Evolutionary conservation across 495 filamentous ascomycete species (phyloP).

Genomic region (Evansstolkia leycettana): DNA sequence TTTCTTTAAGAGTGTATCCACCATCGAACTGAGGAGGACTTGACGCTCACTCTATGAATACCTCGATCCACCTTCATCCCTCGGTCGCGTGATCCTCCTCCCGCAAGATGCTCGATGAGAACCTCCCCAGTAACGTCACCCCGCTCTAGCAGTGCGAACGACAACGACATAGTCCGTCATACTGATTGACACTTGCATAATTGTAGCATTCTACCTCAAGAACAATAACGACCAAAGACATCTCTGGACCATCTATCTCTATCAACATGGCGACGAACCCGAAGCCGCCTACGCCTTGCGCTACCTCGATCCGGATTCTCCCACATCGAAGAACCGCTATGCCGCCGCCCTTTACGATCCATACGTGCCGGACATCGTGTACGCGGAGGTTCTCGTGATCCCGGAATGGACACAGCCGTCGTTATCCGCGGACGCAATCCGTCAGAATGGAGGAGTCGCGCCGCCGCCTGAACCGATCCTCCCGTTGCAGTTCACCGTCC

Average conservation of each 20-base stretch:
- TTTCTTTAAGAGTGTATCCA: too few relatives aligned
- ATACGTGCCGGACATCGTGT: constrained; percentile 68
- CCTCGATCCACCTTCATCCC: too few relatives aligned
- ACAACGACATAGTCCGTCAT: background rate
- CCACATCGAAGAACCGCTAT: constrained; percentile 69
- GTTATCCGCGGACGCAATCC: constrained; percentile 66
- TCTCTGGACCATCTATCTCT: constrained; percentile 53
- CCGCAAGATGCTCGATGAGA: constrained; percentile 78
- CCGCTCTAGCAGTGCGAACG: background rate
- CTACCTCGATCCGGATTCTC: constrained; percentile 55
- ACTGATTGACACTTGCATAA: constrained; percentile 8
- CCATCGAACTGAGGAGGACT: too few relatives aligned
- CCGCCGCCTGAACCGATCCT: constrained; percentile 65
- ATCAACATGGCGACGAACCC: constrained; percentile 70
- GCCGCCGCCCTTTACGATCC: constrained; percentile 76
- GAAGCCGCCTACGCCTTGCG: constrained; percentile 65
- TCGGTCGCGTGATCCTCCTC: too few relatives aligned
- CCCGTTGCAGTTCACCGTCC: constrained; percentile 66
- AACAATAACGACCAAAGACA: constrained; percentile 35
- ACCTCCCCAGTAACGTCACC: constrained; percentile 59
- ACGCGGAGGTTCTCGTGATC: constrained; percentile 71
- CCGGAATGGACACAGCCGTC: constrained; percentile 77
- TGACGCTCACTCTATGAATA: too few relatives aligned
- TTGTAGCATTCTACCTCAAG: constrained; percentile 52
- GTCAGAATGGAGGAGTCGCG: constrained; percentile 55